Percentiles rank a stretch among this genome's conserved stretches.
These are phyloP conservation scores for Suillus fuscotomentosus DNA, from an alignment of 768 basidiomycete species.

Conservation along the genomic window DNA sequence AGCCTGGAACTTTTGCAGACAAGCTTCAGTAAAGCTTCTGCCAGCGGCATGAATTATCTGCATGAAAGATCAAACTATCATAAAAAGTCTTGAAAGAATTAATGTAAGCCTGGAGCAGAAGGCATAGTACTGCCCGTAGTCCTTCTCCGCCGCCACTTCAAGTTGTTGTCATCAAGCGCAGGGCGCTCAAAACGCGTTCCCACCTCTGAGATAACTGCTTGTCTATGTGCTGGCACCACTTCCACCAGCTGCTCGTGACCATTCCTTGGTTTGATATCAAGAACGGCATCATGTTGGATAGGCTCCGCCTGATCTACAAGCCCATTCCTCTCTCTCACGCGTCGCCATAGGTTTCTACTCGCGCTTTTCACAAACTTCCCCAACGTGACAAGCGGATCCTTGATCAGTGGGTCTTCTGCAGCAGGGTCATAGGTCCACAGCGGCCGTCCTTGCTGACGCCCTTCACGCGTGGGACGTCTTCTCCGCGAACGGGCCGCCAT, in stretches of 20 bases:
- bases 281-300: conserved; percentile 9
- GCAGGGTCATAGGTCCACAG: conserved; percentile 20
- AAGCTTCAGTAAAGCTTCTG: neutral
- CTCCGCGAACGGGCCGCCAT: conserved; percentile 43
- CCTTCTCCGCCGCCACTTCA: conserved; percentile 14
- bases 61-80: neutral
- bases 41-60: neutral
- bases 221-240: neutral
- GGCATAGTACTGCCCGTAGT: conserved; percentile 22
- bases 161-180: conserved; percentile 11
- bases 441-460: conserved; percentile 20
- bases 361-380: conserved; percentile 53
- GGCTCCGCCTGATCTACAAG: conserved; percentile 12
- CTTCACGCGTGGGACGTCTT: conserved; percentile 15
- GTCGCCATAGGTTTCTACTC: conserved; percentile 40
- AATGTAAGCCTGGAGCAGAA: conserved; percentile 42
- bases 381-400: conserved; percentile 48
- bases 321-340: conserved; percentile 39
- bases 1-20: neutral
- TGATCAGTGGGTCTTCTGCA: conserved; percentile 32
- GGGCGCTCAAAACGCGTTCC: conserved; percentile 18
- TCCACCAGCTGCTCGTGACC: conserved; percentile 21
- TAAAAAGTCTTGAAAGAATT: neutral
- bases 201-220: neutral
- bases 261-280: conserved; percentile 25